Percentiles rank a stretch among this genome's conserved stretches.
Evolutionary conservation across 768 basidiomycete genomes (phyloP).

Genomic region (Suillus decipiens): DNA sequence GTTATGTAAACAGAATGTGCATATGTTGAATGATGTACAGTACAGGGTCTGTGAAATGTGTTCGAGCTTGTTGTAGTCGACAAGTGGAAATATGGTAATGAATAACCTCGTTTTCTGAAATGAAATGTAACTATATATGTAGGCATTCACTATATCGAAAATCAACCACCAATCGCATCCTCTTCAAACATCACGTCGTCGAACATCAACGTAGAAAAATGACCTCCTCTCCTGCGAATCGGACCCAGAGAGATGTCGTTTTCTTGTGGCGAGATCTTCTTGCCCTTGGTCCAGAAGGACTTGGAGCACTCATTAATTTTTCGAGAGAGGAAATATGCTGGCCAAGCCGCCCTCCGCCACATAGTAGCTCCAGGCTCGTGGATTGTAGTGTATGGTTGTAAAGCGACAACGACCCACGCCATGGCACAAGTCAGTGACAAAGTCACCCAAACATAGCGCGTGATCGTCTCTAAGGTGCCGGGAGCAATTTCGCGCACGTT

Average conservation of each 20-base stretch:
- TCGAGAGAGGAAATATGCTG: constrained; percentile 13
- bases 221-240: too few species aligned
- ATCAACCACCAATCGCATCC: not conserved
- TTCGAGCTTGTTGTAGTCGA: not conserved
- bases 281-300: too few species aligned
- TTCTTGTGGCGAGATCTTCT: not conserved
- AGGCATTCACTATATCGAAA: not conserved
- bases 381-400: constrained; percentile 38
- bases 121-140: not conserved
- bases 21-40: too few species aligned
- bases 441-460: constrained; percentile 41
- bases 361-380: constrained; percentile 15
- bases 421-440: constrained; percentile 47
- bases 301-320: not conserved
- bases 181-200: not conserved
- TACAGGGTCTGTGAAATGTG: not conserved
- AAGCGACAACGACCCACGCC: constrained; percentile 52
- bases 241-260: not conserved
- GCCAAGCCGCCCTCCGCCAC: constrained; percentile 24
- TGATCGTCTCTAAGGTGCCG: constrained; percentile 28
- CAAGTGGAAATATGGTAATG: not conserved
- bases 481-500: constrained; percentile 31
- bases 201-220: not conserved
- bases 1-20: too few species aligned
- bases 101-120: not conserved